Evolutionary conservation across 2,329 filamentous ascomycete species (phyloP), one percentile per base, ranked within the genome.

Genomic region (Fusarium tupiense): DNA sequence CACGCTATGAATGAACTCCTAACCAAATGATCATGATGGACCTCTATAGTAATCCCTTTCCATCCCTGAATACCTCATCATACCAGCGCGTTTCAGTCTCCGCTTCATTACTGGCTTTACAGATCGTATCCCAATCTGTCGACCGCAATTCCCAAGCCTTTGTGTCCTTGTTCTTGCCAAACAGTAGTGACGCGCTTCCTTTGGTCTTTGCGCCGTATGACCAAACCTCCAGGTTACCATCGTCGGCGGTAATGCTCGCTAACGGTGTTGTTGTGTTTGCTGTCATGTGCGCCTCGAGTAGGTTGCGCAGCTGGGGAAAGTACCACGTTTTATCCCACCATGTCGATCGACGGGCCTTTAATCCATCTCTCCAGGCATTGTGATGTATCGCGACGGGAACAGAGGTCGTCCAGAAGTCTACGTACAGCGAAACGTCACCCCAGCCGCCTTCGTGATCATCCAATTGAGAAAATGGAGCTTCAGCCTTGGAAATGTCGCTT

Each of bases 281-380:
- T 17, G 54, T 35, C 60, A 63, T 64, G 37, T 77, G 72, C 41
- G 57, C 53, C 53, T 77, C 64, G 29, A 77, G 17, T 2, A 78
- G 71, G n/a, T 64, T 68, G 17, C 76, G 71, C 43, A 78, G 54
- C 22, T 77, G 67, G 12, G 77, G 75, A 46, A 78, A 78, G 65
- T 67, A 77, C 77, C 76, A 78, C 24, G 72, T 79, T 61, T 71
- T 76, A 61, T 78, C 70, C 77, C 76, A 78, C 76, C 76, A 78
- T 20, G 68, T 64, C 8, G 69, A 67, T 11, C 74, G 62, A 5
- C 77, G 67, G 24, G 66, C 69, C 57, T 79, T 79, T 50, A 75
- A 67, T n/a, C 73, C 77, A n/a, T 76, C 49, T 14, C 57, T 70
- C 74, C 73, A 77, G 4, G 77, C 76, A n/a, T 79, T 79, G 54